Evolutionary conservation across 2,329 filamentous ascomycete genomes (phyloP), one percentile per base, ranked within the genome.

Genomic region (Ophiocordyceps camponoti-saundersi): DNA sequence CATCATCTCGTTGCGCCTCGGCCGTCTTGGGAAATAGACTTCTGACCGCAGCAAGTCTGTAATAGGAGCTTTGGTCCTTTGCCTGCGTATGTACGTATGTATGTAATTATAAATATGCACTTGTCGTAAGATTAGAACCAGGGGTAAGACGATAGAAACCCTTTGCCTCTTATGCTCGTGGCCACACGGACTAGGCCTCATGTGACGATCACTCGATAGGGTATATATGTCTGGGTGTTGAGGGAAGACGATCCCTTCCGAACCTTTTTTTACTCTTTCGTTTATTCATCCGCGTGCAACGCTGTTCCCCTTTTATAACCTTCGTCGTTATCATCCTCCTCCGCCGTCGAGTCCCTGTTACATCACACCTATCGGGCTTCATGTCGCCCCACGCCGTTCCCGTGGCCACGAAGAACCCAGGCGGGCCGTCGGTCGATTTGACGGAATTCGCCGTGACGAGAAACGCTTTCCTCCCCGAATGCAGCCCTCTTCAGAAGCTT

Each of bases 391-490:
- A 69, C 55, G 65, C 65, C 10, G 52, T 68, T 16, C 48, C 51
- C 5, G 48, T 52, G 22, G 26, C 23, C 18, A 48, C 53, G 20
- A 41, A 53, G 0, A 44, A 47, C 15, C 48, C 49, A 36, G 51
- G 55, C 26, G 34, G 41, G 48, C 49, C 50, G 30, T 49, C 53
- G 0, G 47, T 57, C 12, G 58, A 65, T 43, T 50, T 68, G 18
- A 50, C 53, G 29, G 58, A 61, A 42, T 70, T 63, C 44, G 57
- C 57, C 21, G 57, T 72, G 23, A 64, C 67, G 2, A 60, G 69
- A 21, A 77, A 85, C 61, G 88, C 86, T 36, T 95, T 95, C 59
- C 73, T 95, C 6, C 85, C 88, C 0, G 67, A 79, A 18, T 65
- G 81, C 20, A 66, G 73, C n/a, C 88, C 87, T 0, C 66, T 88